Evolutionary conservation across 2,329 filamentous ascomycete species (phyloP).

Genomic region (Cryphonectria carpinicola): DNA sequence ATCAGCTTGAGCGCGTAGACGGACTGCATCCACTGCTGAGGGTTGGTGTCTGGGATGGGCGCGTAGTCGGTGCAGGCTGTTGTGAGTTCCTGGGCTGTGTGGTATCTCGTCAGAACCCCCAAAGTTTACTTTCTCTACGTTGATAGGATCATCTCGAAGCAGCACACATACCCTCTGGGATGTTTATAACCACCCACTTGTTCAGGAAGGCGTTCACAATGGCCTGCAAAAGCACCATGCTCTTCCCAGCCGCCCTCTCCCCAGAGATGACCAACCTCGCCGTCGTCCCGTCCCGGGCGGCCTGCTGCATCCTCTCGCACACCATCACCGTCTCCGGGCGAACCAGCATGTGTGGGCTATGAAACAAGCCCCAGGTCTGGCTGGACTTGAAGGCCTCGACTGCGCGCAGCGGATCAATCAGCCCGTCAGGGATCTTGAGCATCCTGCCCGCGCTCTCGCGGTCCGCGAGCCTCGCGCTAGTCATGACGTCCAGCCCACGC

Average conservation of each 20-base stretch:
- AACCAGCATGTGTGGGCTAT: conserved; percentile 77
- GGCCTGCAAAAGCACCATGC: conserved; percentile 80
- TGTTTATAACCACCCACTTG: conserved; percentile 84
- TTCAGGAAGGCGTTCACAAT: conserved; percentile 81
- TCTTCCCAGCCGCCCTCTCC: conserved; percentile 80
- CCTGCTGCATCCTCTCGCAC: conserved; percentile 63
- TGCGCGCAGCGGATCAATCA: conserved; percentile 81
- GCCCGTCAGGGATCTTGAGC: conserved; percentile 66
- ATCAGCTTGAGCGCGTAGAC: conserved; percentile 77
- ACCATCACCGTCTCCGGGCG: conserved; percentile 78
- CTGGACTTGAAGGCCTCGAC: conserved; percentile 88
- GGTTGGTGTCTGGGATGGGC: conserved; percentile 62
- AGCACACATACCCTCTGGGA: conserved; percentile 76
- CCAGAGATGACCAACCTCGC: conserved; percentile 73
- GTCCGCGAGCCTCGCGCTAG: conserved; percentile 57
- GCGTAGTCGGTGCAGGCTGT: conserved; percentile 82
- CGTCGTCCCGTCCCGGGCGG: conserved; percentile 57
- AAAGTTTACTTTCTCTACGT: neutral
- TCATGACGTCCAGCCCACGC: conserved; percentile 60
- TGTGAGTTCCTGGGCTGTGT: conserved; percentile 75
- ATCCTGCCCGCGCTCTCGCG: conserved; percentile 66
- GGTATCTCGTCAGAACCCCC: neutral
- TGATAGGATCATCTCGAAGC: neutral
- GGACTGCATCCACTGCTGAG: conserved; percentile 74
- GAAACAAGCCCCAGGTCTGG: conserved; percentile 87